Conservation (phyloP, 176 grass and related monocot genomes). For the Zizania latifolia region DNA sequence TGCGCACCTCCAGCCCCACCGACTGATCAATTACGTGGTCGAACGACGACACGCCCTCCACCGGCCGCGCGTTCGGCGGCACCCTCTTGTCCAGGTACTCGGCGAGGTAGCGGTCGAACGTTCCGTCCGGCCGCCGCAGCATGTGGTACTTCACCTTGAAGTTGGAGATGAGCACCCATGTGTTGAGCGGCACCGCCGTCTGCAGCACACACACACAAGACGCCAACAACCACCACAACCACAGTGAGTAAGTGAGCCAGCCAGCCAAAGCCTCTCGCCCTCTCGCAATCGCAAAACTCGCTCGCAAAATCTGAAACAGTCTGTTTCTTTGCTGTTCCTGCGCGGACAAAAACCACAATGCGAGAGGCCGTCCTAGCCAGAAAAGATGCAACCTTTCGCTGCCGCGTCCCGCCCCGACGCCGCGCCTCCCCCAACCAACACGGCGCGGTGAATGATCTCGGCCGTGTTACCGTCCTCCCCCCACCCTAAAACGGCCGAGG, state of each 20-base stretch:
- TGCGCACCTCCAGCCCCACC: conserved; percentile 65
- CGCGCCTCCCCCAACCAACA: background rate
- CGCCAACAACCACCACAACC: conserved; percentile 11
- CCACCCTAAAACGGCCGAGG: conserved; percentile 22
- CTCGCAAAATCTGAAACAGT: too few relatives aligned
- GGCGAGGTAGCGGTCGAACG: conserved; percentile 82
- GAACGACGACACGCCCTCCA: conserved; percentile 71
- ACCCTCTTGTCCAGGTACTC: conserved; percentile 78
- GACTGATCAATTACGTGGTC: conserved; percentile 65
- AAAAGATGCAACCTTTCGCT: conserved; percentile 49
- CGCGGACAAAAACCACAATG: conserved; percentile 26
- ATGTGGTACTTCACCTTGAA: conserved; percentile 95
- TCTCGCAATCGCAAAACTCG: background rate
- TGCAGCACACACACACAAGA: conserved; percentile 15
- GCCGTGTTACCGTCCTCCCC: too few relatives aligned
- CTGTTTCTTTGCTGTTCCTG: conserved; percentile 28
- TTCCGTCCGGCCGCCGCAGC: conserved; percentile 85
- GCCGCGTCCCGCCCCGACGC: too few relatives aligned
- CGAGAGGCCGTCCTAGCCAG: conserved; percentile 24
- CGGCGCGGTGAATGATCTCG: conserved; percentile 5
- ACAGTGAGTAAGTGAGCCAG: background rate
- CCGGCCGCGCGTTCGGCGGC: conserved; percentile 48
- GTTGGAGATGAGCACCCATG: conserved; percentile 97
- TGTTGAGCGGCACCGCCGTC: conserved; percentile 84
- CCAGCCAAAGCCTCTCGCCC: too few relatives aligned